Conservation (phyloP, 2,329 filamentous ascomycete species). For the Calycina herbarum region DNA sequence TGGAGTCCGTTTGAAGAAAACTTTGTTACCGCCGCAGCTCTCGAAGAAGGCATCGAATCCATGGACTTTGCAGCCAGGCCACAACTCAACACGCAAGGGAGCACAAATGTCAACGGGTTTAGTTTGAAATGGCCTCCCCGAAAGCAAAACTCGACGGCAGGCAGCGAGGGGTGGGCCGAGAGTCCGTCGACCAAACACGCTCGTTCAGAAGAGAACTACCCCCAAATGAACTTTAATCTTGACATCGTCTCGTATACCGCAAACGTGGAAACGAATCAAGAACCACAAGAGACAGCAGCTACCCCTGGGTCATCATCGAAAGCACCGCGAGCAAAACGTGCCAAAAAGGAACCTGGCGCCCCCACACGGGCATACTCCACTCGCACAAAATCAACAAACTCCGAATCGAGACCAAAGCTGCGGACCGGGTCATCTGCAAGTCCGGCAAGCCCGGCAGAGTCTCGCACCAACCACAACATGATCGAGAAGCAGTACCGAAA, state of each 20-base stretch:
- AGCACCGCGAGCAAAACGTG: background rate
- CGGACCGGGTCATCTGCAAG: background rate
- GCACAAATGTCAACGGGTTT: background rate
- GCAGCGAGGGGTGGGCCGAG: no score
- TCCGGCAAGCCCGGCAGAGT: background rate
- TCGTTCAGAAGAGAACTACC: background rate
- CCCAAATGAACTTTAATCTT: background rate
- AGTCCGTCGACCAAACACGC: background rate
- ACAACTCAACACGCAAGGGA: background rate
- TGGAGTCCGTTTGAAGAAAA: background rate
- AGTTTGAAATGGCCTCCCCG: background rate
- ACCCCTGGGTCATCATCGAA: no score
- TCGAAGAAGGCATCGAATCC: background rate
- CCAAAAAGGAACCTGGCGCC: background rate
- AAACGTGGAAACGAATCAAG: no score
- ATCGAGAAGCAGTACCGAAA: conserved; percentile 25
- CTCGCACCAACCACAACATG: conserved; percentile 20
- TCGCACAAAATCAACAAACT: background rate
- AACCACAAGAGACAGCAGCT: no score
- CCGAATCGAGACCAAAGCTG: background rate
- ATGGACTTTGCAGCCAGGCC: background rate
- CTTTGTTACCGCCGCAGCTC: background rate
- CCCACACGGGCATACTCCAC: background rate
- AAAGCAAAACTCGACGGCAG: background rate
- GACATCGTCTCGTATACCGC: no score